Percentiles rank a stretch among this genome's conserved stretches.
phyloP scores from a whole-genome alignment of 805 yeast species.

The Yarrowia osloensis region DNA sequence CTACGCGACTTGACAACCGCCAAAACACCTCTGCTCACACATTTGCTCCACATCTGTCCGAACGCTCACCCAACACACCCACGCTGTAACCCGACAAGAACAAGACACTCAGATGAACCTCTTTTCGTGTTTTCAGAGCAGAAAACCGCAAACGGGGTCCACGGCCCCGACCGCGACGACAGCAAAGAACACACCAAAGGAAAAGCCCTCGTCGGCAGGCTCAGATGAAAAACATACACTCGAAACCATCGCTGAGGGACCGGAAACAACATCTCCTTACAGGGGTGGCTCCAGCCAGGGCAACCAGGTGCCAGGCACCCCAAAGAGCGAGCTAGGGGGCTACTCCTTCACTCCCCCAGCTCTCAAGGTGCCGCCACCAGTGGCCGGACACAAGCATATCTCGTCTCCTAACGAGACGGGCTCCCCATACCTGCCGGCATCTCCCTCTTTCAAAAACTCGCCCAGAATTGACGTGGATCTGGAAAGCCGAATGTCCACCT shows the following conservation, averaged over 20 bases:
- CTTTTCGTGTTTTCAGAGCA: slow-evolving; percentile 18
- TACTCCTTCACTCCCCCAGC: slow-evolving; percentile 15
- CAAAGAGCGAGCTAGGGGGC: not conserved
- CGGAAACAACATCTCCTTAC: slow-evolving; percentile 6
- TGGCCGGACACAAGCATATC: slow-evolving; percentile 1
- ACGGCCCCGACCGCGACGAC: not conserved
- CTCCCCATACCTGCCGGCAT: not conserved
- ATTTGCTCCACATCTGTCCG: not conserved
- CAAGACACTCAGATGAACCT: not conserved
- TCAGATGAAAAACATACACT: slow-evolving; percentile 9
- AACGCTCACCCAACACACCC: not conserved
- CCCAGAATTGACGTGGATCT: slow-evolving; percentile 21
- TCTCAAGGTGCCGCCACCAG: slow-evolving; percentile 2
- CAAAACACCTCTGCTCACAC: not conserved
- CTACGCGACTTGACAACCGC: not conserved
- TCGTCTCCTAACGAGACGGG: slow-evolving; percentile 7
- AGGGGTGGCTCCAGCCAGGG: not conserved
- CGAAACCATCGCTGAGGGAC: slow-evolving; percentile 17
- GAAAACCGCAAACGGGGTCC: slow-evolving; percentile 15
- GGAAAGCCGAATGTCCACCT: slow-evolving; percentile 20
- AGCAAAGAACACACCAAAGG: not conserved
- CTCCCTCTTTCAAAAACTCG: slow-evolving; percentile 11
- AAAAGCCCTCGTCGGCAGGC: slow-evolving; percentile 9
- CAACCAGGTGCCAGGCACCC: not conserved
- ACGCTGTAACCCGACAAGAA: not conserved